These are phyloP conservation scores for Pistacia vera DNA, from an alignment of 345 rosid genomes.

Conservation along the genomic window DNA sequence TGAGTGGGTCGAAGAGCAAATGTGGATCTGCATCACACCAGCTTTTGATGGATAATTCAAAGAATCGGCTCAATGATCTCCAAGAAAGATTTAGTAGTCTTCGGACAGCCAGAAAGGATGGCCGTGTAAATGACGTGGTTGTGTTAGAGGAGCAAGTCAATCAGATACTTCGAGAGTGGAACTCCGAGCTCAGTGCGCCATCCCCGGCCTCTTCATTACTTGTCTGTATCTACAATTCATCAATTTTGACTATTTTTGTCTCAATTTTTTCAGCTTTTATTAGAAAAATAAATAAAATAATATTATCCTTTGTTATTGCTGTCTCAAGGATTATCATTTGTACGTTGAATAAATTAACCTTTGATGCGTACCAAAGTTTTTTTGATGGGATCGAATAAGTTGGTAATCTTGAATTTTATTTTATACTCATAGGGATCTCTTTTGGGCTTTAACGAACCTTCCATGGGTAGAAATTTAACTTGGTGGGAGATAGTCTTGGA, in stretches of 20 bases:
- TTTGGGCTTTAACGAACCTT: conserved; percentile 1
- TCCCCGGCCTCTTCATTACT: conserved; percentile 67
- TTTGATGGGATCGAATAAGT: background rate
- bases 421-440: background rate
- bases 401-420: background rate
- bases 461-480: background rate
- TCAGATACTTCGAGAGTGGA: conserved; percentile 69
- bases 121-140: conserved; percentile 47
- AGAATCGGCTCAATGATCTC: conserved; percentile 57
- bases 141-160: conserved; percentile 70
- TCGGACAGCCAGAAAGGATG: conserved; percentile 68
- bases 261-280: background rate
- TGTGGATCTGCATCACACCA: conserved; percentile 52
- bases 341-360: background rate
- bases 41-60: conserved; percentile 57
- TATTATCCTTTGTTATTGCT: background rate
- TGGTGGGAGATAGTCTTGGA: background rate
- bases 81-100: conserved; percentile 58
- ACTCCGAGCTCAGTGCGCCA: conserved; percentile 64
- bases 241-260: background rate
- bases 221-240: conserved; percentile 39
- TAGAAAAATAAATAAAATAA: background rate
- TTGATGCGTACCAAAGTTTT: background rate
- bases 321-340: background rate
- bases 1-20: conserved; percentile 45